Evolutionary conservation across 2,329 filamentous ascomycete genomes (phyloP).

Genomic region (Diaporthe sp.): DNA sequence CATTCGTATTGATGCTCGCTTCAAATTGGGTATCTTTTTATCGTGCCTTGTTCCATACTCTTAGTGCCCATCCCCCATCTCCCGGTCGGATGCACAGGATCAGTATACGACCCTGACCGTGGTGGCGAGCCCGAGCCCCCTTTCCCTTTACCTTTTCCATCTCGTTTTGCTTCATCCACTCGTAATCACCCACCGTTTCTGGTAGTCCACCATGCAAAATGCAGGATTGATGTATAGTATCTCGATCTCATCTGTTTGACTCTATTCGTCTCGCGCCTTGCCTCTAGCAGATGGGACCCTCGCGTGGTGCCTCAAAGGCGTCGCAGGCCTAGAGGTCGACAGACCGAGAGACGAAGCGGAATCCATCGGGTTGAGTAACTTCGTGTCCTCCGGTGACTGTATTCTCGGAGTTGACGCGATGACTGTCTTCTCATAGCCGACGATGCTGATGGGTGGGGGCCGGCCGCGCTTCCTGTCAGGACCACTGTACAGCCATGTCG

Average conservation of each 20-base stretch:
- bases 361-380: conserved; percentile 57
- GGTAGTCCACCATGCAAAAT: neutral
- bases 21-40: conserved; percentile 21
- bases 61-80: neutral
- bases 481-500: conserved; percentile 87
- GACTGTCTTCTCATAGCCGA: conserved; percentile 81
- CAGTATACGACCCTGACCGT: neutral
- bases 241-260: neutral
- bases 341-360: conserved; percentile 52
- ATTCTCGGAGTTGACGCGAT: conserved; percentile 63
- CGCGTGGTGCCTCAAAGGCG: conserved; percentile 55
- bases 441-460: conserved; percentile 76
- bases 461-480: conserved; percentile 71
- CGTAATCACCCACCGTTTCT: neutral
- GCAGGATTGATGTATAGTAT: neutral
- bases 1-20: neutral
- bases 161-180: neutral
- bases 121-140: neutral
- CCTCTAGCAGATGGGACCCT: conserved; percentile 53
- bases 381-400: conserved; percentile 46
- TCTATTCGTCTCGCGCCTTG: conserved; percentile 54
- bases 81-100: neutral
- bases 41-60: neutral
- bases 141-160: neutral
- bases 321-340: conserved; percentile 61